Base-by-base conservation (phyloP, 2,329 filamentous ascomycete genomes). In the Tolypocladium inflatum region DNA sequence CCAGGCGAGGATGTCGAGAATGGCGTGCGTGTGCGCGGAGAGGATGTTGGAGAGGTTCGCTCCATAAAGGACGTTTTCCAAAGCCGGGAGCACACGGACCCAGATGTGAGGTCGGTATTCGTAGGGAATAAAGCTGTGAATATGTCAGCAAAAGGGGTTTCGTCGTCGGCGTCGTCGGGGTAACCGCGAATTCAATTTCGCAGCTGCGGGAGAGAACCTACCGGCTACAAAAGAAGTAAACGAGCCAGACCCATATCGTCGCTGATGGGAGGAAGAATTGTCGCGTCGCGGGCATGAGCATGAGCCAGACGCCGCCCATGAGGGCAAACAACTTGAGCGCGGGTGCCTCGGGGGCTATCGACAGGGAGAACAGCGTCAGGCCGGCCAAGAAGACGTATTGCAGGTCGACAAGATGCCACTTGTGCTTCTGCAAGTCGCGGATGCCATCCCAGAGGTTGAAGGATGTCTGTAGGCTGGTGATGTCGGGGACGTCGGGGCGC, bases 11-110 rank as follows among this genome's bases (percentile, higher is more conserved):
- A 97, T 79, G 69, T 97, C 92, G 58, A 97, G 84, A 54, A 90
- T 79, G 8, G 88, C 83, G 73, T 89, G 87, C 67, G 93, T 90
- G 76, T 96, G 90, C 52, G 90, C 90, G 17, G 92, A 96, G 57
- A 97, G 83, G 67, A 97, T 95, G 73, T 96, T 97, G 76, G 91
- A 96, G 59, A 97, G 81, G 74, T 97, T 97, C 62, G 92, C 91
- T 65, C 93, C 93, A 70, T 97, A 97, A 39, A 97, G 81, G 62
- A 97, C 94, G 73, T 97, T 97, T 76, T 97, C 93, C 63, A 97
- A 83, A 21, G 93, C 91, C 5, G 93, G 93, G 41, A 97, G 82
- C 35, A 97, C 91, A 68, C 92, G 91, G 64, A 97, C 93, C 90
- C 91, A 96, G 67, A 97, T 97, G 62, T 91, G 88, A 60, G 92